phyloP scores from a whole-genome alignment of 2,329 filamentous ascomycete species.

The Penicillium sp. region DNA sequence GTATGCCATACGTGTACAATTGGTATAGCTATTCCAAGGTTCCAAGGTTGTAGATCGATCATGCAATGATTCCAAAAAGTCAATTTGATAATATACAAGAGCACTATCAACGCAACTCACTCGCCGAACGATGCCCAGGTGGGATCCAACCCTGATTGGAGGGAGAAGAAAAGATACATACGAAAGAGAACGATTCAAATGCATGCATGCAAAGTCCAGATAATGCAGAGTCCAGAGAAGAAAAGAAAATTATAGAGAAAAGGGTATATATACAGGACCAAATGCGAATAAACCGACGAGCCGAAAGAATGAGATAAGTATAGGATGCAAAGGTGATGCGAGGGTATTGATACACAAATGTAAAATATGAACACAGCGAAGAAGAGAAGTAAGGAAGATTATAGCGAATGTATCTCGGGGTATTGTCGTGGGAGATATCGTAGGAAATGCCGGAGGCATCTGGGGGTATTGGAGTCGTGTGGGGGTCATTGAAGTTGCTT shows the following conservation, averaged over 20 bases:
- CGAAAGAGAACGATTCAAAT: not conserved
- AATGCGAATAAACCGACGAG: not conserved
- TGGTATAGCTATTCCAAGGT: too few relatives aligned
- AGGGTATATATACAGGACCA: slow-evolving; percentile 8
- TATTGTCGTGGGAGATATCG: slow-evolving; percentile 1
- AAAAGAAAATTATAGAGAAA: not conserved
- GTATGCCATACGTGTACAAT: too few relatives aligned
- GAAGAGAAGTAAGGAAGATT: not conserved
- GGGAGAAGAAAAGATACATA: not conserved
- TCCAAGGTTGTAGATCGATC: too few relatives aligned
- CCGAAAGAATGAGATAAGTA: not conserved
- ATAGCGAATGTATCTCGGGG: slow-evolving; percentile 5
- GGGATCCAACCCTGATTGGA: not conserved
- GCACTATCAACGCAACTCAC: too few relatives aligned
- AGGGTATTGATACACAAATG: slow-evolving; percentile 4
- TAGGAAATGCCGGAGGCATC: not conserved
- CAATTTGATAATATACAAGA: too few relatives aligned
- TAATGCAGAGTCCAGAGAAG: not conserved
- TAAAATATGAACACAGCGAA: not conserved
- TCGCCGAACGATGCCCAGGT: not conserved
- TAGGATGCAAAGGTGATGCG: slow-evolving; percentile 3
- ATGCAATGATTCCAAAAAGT: too few relatives aligned
- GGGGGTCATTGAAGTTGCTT: not conserved
- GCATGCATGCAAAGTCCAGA: not conserved
- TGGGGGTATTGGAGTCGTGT: not conserved